Evolutionary conservation across 805 yeast species (phyloP).

Genomic region (Candida hispaniensis): DNA sequence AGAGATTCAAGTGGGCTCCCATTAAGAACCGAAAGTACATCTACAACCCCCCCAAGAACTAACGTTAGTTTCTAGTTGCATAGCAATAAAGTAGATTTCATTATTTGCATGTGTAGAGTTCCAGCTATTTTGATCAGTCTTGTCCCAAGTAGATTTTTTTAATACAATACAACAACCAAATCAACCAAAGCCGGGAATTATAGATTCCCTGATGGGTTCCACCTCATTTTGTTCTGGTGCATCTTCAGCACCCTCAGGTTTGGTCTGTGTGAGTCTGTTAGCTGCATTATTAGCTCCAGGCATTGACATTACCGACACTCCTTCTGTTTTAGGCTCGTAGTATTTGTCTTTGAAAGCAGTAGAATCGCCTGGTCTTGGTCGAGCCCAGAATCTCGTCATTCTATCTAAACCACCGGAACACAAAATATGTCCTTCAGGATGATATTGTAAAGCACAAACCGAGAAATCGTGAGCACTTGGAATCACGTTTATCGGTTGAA

Average conservation of each 20-base stretch:
- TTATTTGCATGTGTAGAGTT: not conserved
- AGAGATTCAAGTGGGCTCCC: slow-evolving; percentile 97
- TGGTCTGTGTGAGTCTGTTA: slow-evolving; percentile 4
- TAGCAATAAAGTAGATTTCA: slow-evolving; percentile 6
- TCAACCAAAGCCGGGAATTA: slow-evolving; percentile 13
- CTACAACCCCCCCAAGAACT: slow-evolving; percentile 84
- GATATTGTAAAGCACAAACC: slow-evolving; percentile 79
- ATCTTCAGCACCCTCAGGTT: slow-evolving; percentile 4
- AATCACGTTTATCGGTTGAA: slow-evolving; percentile 35
- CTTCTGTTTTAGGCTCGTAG: slow-evolving; percentile 45
- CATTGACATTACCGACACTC: slow-evolving; percentile 16
- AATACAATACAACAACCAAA: too few species aligned
- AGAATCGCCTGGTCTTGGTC: slow-evolving; percentile 85
- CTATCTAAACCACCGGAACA: slow-evolving; percentile 92
- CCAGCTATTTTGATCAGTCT: not conserved
- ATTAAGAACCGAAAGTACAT: slow-evolving; percentile 89
- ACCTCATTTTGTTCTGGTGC: too few species aligned
- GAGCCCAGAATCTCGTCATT: slow-evolving; percentile 86
- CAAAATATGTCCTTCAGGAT: slow-evolving; percentile 85
- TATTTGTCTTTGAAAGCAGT: slow-evolving; percentile 71
- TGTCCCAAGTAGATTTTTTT: too few species aligned
- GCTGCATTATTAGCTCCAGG: slow-evolving; percentile 15
- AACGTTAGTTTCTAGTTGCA: slow-evolving; percentile 20
- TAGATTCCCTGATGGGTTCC: too few species aligned
- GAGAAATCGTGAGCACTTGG: slow-evolving; percentile 95